Evolutionary conservation across 2,329 filamentous ascomycete genomes (phyloP), one percentile per base, ranked within the genome.

Genomic region (Chalara sp.): DNA sequence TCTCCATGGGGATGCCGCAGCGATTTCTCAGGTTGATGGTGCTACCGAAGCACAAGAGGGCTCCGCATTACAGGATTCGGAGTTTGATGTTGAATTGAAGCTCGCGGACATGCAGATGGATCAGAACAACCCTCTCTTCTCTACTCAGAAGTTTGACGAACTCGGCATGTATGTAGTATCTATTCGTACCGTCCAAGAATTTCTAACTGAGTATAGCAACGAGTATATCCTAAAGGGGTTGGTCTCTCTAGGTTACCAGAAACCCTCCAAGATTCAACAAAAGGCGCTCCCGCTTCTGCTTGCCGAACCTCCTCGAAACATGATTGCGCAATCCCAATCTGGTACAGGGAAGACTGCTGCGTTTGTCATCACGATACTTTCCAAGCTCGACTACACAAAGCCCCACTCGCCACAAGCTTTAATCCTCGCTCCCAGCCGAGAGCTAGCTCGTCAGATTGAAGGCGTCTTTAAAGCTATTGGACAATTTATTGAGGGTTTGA

Each of bases 311-410:
- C 86, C 92, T 1, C 78, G 79, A 58, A 97, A 97, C 70, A 87
- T 99, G 79, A 92, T 99, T 65, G 93, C 91, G 4, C 93, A 99
- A 71, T 99, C 93, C n/a, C 93, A 99, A 70, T 99, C 93, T 2
- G 93, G 93, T 61, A 99, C 93, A 21, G 93, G 93, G 65, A 99
- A 99, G 76, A 99, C 93, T 0, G 93, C 91, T 21, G 93, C 93
- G 28, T 99, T 99, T 68, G 88, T 93, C 44, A 84, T 96, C 55
- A 95, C 95, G 54, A 87, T 95, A 54, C 79, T 99, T 40, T 87
- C 87, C 52, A 89, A 93, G 56, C 72, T 97, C 65, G 89, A 99
- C 64, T 79, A 91, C 52, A 74, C 65, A 47, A 77, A 80, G 56
- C 76, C 83, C 21, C 72, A 81, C 31, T 76, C 80, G 57, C 91